Percentiles rank a stretch among this genome's conserved stretches.
These are phyloP conservation scores for Aquanectria penicillioides DNA, from an alignment of 2,329 filamentous ascomycete genomes.

Conservation along the genomic window DNA sequence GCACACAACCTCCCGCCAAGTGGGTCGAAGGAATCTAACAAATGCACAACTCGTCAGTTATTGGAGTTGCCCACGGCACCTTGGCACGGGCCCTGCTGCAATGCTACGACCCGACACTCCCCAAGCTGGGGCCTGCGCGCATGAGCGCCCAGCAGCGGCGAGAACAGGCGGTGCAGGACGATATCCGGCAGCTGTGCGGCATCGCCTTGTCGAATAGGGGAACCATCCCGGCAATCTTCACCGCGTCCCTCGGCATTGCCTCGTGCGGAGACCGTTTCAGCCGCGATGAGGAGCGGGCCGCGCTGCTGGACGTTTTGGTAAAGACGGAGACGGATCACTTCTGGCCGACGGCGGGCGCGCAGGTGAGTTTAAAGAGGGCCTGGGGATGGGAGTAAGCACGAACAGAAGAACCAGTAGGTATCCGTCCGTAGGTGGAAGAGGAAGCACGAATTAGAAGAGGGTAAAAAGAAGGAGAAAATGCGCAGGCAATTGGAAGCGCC, in stretches of 20 bases:
- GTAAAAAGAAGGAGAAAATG: background rate
- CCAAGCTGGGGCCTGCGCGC: conserved; percentile 55
- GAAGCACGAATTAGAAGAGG: background rate
- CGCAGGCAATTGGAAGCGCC: background rate
- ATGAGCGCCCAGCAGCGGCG: conserved; percentile 39
- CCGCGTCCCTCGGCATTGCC: conserved; percentile 64
- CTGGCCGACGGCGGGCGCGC: conserved; percentile 61
- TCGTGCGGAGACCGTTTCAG: conserved; percentile 60
- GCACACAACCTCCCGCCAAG: too few relatives aligned
- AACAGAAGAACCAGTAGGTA: background rate
- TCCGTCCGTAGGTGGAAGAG: background rate
- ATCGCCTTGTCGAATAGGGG: conserved; percentile 66
- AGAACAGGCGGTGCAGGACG: conserved; percentile 55
- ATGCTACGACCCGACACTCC: conserved; percentile 64
- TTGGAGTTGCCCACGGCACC: conserved; percentile 69
- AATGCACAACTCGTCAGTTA: conserved; percentile 50
- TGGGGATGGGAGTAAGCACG: conserved; percentile 56
- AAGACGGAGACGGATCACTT: conserved; percentile 61
- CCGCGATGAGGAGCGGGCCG: conserved; percentile 57
- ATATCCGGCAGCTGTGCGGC: conserved; percentile 66
- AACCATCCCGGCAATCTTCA: conserved; percentile 66
- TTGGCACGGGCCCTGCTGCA: conserved; percentile 66
- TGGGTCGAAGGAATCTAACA: background rate
- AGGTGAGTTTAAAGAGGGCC: conserved; percentile 56
- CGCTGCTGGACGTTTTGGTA: conserved; percentile 57